Conservation (phyloP, 768 basidiomycete genomes). For the Mycena indigotica region DNA sequence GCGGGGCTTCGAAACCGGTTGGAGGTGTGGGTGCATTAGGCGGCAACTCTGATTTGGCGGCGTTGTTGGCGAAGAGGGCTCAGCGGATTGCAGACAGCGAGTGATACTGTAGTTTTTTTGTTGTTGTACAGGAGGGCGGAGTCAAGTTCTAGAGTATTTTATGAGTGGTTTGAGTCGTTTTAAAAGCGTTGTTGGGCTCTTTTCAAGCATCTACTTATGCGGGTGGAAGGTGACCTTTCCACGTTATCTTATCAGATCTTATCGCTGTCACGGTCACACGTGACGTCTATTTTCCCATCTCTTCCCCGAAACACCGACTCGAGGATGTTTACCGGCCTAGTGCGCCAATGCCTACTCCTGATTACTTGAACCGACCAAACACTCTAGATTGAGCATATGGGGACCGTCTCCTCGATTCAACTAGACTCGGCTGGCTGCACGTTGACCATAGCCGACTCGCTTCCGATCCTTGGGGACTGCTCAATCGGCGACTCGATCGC, state of each 20-base stretch:
- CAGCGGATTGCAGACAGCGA: slow-evolving; percentile 60
- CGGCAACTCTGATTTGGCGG: slow-evolving; percentile 67
- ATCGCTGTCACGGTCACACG: too few species aligned
- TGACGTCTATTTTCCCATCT: too few species aligned
- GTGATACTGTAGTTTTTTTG: slow-evolving; percentile 6
- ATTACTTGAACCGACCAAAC: slow-evolving; percentile 10
- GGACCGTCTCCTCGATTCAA: slow-evolving; percentile 65
- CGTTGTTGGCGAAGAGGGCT: slow-evolving; percentile 80
- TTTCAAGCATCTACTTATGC: too few species aligned
- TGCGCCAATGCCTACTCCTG: slow-evolving; percentile 41
- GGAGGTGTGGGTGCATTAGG: slow-evolving; percentile 45
- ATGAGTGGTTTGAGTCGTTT: too few species aligned
- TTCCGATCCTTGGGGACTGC: slow-evolving; percentile 82
- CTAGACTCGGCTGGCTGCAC: slow-evolving; percentile 78
- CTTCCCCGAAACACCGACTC: too few species aligned
- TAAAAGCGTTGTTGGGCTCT: too few species aligned
- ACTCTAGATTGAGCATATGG: slow-evolving; percentile 85
- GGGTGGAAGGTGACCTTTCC: too few species aligned
- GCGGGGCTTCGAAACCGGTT: slow-evolving; percentile 42
- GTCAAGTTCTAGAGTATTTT: too few species aligned
- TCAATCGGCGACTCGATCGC: slow-evolving; percentile 93
- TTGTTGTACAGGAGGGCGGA: neutral
- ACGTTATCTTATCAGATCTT: too few species aligned
- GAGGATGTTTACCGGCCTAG: slow-evolving; percentile 79
- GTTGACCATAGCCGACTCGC: slow-evolving; percentile 72